phyloP scores from a whole-genome alignment of 23 red algal genomes.

The Cyanidioschyzon merolae region DNA sequence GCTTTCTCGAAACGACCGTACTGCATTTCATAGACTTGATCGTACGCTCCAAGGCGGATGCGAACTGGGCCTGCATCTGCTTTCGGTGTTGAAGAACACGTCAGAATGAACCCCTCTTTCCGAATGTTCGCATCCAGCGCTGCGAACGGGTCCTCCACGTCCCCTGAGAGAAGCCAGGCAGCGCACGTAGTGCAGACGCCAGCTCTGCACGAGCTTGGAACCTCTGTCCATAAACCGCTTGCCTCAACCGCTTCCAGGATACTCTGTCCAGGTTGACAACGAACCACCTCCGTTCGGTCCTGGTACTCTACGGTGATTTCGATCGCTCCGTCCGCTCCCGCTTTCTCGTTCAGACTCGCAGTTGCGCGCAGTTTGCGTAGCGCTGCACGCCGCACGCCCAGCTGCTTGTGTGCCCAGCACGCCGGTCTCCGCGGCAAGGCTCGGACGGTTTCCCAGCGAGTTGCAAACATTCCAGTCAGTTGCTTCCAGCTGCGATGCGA shows the following conservation, averaged over 20 bases:
- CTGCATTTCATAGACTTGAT: slow-evolving; percentile 66
- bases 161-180: slow-evolving; percentile 48
- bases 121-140: slow-evolving; percentile 47
- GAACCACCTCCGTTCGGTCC: not conserved
- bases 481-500: no score
- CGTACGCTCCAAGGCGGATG: slow-evolving; percentile 60
- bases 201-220: slow-evolving; percentile 60
- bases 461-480: no score
- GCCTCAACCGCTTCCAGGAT: slow-evolving; percentile 14
- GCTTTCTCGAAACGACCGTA: slow-evolving; percentile 62
- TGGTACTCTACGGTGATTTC: not conserved
- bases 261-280: not conserved
- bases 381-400: no score
- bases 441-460: no score
- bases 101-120: slow-evolving; percentile 63
- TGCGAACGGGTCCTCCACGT: slow-evolving; percentile 54
- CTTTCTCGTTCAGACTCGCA: not conserved
- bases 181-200: slow-evolving; percentile 86
- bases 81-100: slow-evolving; percentile 50
- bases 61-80: slow-evolving; percentile 32
- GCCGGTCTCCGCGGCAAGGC: no score
- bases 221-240: slow-evolving; percentile 7
- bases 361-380: no score
- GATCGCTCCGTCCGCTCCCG: not conserved
- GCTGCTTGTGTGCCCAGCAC: no score